Percentiles rank a stretch among this genome's conserved stretches.
Evolutionary conservation across 164 flowering plant genomes (phyloP).

Genomic region (Malania oleifera): DNA sequence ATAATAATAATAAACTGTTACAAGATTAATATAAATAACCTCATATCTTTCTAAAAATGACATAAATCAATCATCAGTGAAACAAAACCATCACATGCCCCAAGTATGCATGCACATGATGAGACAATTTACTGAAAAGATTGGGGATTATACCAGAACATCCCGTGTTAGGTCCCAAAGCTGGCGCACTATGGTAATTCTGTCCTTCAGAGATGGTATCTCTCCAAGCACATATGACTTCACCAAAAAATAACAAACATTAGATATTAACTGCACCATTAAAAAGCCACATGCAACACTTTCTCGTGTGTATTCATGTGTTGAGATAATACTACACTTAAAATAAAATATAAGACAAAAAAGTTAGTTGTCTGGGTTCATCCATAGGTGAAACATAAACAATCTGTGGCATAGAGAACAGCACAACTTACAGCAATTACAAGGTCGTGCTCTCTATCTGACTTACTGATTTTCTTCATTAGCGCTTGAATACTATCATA

Average conservation of each 20-base stretch:
- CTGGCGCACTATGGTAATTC: constrained; percentile 83
- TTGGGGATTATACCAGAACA: constrained; percentile 62
- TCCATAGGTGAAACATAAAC: background rate
- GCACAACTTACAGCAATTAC: constrained; percentile 83
- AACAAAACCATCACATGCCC: too few relatives aligned
- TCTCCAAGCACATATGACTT: constrained; percentile 99
- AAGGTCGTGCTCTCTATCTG: constrained; percentile 84
- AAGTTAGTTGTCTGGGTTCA: background rate
- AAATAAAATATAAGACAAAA: background rate
- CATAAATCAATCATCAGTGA: too few relatives aligned
- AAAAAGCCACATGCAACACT: background rate
- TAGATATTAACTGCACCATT: constrained; percentile 2
- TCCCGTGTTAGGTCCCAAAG: constrained; percentile 93
- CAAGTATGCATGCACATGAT: background rate
- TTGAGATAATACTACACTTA: too few relatives aligned
- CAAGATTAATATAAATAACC: too few relatives aligned
- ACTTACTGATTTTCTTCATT: constrained; percentile 41
- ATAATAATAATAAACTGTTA: too few relatives aligned
- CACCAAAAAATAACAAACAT: constrained; percentile 21
- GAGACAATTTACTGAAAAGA: background rate
- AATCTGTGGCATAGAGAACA: background rate
- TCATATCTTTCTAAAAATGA: too few relatives aligned
- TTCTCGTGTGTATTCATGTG: too few relatives aligned
- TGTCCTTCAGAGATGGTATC: constrained; percentile 80
- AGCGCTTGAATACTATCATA: constrained; percentile 73